These are phyloP conservation scores for Umbelopsis sp. DNA, from an alignment of 192 early-diverging fungal genomes.

Conservation along the genomic window DNA sequence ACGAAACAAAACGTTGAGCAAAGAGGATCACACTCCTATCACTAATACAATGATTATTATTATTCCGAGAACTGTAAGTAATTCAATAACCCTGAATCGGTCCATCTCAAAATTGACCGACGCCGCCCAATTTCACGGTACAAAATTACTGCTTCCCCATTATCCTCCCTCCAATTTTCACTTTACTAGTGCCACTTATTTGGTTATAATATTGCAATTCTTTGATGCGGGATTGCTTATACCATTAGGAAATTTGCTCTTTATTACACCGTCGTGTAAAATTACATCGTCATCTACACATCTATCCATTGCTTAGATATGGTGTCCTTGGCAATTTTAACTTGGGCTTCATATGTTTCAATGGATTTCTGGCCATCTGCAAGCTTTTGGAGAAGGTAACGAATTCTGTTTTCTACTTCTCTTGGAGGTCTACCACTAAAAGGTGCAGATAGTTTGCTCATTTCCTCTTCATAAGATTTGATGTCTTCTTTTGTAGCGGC, in stretches of 20 bases:
- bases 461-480: slow-evolving; percentile 63
- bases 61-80: neutral
- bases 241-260: neutral
- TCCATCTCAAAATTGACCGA: slow-evolving; percentile 14
- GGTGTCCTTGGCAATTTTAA: slow-evolving; percentile 23
- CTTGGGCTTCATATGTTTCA: slow-evolving; percentile 29
- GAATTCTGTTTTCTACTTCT: slow-evolving; percentile 45
- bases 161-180: neutral
- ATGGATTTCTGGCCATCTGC: slow-evolving; percentile 15
- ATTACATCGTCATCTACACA: neutral
- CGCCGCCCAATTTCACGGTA: neutral
- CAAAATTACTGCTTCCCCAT: neutral
- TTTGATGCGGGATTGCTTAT: neutral
- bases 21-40: neutral
- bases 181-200: neutral
- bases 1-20: neutral
- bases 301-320: slow-evolving; percentile 24
- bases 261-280: neutral
- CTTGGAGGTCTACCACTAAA: slow-evolving; percentile 58
- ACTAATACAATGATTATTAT: neutral
- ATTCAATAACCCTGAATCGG: slow-evolving; percentile 11
- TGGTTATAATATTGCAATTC: neutral
- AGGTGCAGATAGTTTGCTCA: slow-evolving; percentile 51
- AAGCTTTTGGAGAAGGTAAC: slow-evolving; percentile 25
- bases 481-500: slow-evolving; percentile 60